A percentile compares a stretch with the other conserved stretches of the same genome.
These are phyloP conservation scores for Rubroshorea leprosula DNA, from an alignment of 345 rosid species.

Conservation along the genomic window DNA sequence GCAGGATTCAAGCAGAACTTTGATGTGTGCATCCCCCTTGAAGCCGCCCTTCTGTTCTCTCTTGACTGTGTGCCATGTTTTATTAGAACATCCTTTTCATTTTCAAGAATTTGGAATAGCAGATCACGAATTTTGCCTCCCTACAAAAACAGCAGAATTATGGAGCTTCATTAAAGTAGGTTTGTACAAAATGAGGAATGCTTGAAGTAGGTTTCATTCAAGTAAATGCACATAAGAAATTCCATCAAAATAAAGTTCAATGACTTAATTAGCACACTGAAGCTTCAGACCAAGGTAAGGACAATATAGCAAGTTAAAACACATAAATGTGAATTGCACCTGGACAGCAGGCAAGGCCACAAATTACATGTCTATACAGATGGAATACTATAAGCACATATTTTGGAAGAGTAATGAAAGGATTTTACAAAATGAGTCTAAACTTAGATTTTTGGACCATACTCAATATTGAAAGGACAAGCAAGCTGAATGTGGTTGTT, in stretches of 20 bases:
- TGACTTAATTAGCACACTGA: background rate
- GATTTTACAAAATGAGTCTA: background rate
- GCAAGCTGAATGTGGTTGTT: background rate
- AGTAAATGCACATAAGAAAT: background rate
- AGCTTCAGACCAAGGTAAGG: background rate
- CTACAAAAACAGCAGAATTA: constrained; percentile 27
- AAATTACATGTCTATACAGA: background rate
- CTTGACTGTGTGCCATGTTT: constrained; percentile 95
- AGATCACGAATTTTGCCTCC: constrained; percentile 95
- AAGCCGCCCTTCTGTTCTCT: constrained; percentile 90
- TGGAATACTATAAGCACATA: background rate
- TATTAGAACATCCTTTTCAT: constrained; percentile 67
- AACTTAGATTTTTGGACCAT: background rate
- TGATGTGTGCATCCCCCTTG: constrained; percentile 88
- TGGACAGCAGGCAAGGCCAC: too few relatives aligned
- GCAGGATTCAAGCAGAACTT: constrained; percentile 97
- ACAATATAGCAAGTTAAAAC: background rate
- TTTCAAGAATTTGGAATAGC: constrained; percentile 81
- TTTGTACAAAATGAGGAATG: constrained; percentile 6
- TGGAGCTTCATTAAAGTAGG: constrained; percentile 6
- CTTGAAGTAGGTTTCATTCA: background rate
- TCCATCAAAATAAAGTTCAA: background rate
- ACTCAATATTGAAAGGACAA: background rate
- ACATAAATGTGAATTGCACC: background rate
- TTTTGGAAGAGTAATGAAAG: background rate